Evolutionary conservation across 163 green algal genomes (phyloP), one percentile per base, ranked within the genome.

Genomic region (Botryococcus braunii): DNA sequence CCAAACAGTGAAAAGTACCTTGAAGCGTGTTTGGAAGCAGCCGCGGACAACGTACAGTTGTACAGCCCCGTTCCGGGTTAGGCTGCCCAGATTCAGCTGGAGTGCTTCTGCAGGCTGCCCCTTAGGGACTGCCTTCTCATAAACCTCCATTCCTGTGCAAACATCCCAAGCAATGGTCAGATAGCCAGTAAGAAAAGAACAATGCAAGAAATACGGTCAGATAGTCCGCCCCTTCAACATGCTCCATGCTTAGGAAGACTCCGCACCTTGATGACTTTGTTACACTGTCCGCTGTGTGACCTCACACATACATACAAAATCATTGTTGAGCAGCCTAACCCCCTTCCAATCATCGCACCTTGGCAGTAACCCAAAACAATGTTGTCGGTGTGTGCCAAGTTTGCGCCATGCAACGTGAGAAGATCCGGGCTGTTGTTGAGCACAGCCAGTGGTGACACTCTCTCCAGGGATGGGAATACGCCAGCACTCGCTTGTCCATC

Each of bases 21-120:
- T 70, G 48, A 67, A 52, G 2, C 37, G 43, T 35, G 57, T 77
- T 40, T 72, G 65, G 62, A 78, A 82, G 2, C 66, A 67, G 39
- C 79, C 74, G 4, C 76, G 70, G 32, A 73, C 71, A 1, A 85
- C 64, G 39, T 85, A 77, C 47, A 85, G 8, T 60, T 80, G 70
- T 40, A 85, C 23, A 3, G 69, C 43, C 34, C 77, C 74, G 7
- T 17, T 52, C n/a, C 32, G 39, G n/a, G n/a, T n/a, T n/a, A n/a
- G n/a, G n/a, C n/a, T n/a, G n/a, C n/a, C n/a, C n/a, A n/a, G n/a
- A n/a, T n/a, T n/a, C n/a, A n/a, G n/a, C n/a, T n/a, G n/a, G n/a
- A n/a, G n/a, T n/a, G n/a, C n/a, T n/a, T n/a, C n/a, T n/a, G n/a
- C n/a, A n/a, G n/a, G n/a, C 62, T 66, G 47, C 23, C 40, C 56